Evolutionary conservation across 1,284 basidiomycete species (phyloP), one percentile per base, ranked within the genome.

Genomic region (Ganoderma lucidum): DNA sequence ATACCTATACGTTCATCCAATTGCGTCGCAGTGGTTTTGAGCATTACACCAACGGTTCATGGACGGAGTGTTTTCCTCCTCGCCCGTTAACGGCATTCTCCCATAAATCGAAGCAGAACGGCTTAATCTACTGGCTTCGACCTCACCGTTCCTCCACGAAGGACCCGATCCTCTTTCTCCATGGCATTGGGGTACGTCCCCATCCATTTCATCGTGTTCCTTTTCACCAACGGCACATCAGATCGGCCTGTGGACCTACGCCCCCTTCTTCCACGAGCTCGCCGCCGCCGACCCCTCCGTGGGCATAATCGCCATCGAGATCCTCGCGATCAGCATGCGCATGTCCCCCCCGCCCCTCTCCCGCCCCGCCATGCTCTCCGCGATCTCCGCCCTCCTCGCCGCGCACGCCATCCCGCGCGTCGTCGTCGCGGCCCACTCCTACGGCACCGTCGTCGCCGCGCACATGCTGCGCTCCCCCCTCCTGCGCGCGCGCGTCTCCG

Each of bases 171-270:
- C 75, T 91, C 12, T 90, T 92, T 74, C 75, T 92, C 0, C 90
- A 92, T 69, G 90, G 90, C 14, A 87, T 91, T 32, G 90, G 90
- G 6, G 88, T 90, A 79, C 17, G 87, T 82, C 9, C 23, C 23
- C 23, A 14, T 14, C 45, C 67, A 9, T 23, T 32, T 17, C 30
- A 56, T 17, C 5, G 3, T 17, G 0, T 19, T 14, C 39, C 35
- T 10, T 41, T 1, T 35, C 15, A 44, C 14, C 4, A n/a, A 55
- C 62, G 64, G 0, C 3, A 8, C 53, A 3, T 51, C 68, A 89
- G 89, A 90, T 92, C 65, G 90, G 90, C 28, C 78, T 91, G 48
- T 85, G 83, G 75, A 85, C 89, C 0, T 91, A 92, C 70, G 63
- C 81, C 2, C 75, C 82, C 2, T 87, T 90, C 73, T 73, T 92